Evolutionary conservation across 2,329 filamentous ascomycete genomes (phyloP), one percentile per base, ranked within the genome.

Genomic region (Colletotrichum tofieldiae): DNA sequence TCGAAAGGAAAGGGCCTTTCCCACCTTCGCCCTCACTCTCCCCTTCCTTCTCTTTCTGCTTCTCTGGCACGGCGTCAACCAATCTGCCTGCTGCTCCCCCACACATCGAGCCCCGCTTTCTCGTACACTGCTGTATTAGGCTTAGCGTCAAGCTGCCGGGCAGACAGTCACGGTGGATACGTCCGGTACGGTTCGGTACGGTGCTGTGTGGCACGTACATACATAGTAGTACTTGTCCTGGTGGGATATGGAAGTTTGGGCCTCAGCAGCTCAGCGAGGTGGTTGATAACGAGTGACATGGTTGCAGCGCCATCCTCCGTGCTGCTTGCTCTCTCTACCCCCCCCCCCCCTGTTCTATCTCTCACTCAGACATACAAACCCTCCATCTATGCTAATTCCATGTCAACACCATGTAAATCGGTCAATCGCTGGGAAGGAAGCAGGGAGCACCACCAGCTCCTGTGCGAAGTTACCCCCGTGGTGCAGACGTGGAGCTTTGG

Each of bases 101-200:
- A 35, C 20, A 20, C 37, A 23, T 39, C n/a, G 14, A 9, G n/a
- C 37, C 56, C 65, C 35, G 23, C 56, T 56, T 59, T 60, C 35
- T 71, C 58, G 65, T 63, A 63, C 58, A 5, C 65, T 71, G 47
- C 67, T 8, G 58, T 8, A 58, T 54, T 32, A 2, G 37, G 58
- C 9, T 23, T 71, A 68, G 68, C n/a, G 20, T 14, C 32, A 35
- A 23, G 14, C 37, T 32, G 35, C 23, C 58, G 63, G 32, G 49
- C 29, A 37, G 49, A 12, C n/a, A 32, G 32, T 16, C 16, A 8
- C 8, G 29, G 59, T 20, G 37, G 45, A 18, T 47, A 49, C 32
- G 12, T 49, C n/a, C 41, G 14, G 41, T 23, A 51, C 41, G 35
- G 26, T 20, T 12, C 9, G 23, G 29, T 18, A 20, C 5, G 23